Conservation (phyloP, 352 stramenopile species). For the Blastocystis sp. region DNA sequence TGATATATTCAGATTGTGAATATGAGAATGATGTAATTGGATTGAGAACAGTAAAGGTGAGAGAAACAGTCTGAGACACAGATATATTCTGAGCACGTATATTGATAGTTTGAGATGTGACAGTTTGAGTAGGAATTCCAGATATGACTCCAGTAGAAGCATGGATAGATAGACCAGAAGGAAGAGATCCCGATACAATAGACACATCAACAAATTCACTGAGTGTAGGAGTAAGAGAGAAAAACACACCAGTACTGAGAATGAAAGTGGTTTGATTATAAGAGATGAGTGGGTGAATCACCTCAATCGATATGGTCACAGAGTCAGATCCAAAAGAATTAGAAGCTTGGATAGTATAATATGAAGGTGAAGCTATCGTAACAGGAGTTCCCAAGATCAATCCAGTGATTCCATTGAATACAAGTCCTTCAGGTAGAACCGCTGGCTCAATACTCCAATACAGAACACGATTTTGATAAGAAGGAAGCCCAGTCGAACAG, state of each 20-base stretch:
- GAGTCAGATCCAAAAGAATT: background rate
- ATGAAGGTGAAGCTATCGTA: no score
- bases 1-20: no score
- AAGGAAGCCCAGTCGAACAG: background rate
- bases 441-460: background rate
- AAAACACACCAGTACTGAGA: no score
- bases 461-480: background rate
- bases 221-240: no score
- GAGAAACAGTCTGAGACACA: background rate
- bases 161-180: no score
- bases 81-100: background rate
- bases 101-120: background rate
- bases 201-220: no score
- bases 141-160: background rate
- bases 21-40: background rate
- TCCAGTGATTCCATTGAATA: constrained; percentile 4
- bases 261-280: no score
- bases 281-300: no score
- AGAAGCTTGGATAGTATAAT: no score
- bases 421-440: background rate
- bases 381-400: background rate
- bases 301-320: background rate
- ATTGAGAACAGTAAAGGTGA: background rate
- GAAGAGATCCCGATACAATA: background rate
- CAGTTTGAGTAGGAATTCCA: background rate